phyloP scores from a whole-genome alignment of 2,329 filamentous ascomycete species.

The Colletotrichum simmondsii region DNA sequence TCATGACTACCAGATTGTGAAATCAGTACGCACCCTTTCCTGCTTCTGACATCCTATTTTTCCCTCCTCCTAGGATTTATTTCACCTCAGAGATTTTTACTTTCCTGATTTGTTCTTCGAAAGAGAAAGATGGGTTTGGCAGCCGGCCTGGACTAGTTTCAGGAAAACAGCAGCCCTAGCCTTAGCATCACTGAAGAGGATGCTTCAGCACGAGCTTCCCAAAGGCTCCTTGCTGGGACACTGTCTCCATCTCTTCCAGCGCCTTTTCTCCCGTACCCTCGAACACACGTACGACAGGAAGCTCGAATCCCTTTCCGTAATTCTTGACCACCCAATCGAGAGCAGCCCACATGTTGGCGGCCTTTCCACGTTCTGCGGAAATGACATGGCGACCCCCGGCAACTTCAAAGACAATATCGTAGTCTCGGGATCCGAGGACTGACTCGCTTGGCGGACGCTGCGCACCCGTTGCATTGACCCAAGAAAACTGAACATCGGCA shows the following conservation, averaged over 20 bases:
- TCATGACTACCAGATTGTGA: too few species aligned
- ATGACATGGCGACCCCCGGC: background rate
- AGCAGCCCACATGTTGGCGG: slow-evolving; percentile 1
- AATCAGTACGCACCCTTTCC: too few species aligned
- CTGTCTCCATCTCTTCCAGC: slow-evolving; percentile 7
- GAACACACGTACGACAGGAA: slow-evolving; percentile 15
- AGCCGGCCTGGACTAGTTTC: background rate
- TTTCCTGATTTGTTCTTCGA: too few species aligned
- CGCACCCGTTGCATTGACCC: background rate
- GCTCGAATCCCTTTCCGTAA: background rate
- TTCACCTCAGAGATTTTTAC: too few species aligned
- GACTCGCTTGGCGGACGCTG: background rate
- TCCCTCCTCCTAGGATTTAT: too few species aligned
- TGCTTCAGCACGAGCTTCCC: slow-evolving; percentile 19
- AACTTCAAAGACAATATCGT: background rate
- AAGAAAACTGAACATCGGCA: background rate
- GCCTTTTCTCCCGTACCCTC: slow-evolving; percentile 6
- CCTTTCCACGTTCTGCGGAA: background rate
- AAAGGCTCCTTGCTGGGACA: slow-evolving; percentile 8
- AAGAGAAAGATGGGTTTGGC: too few species aligned
- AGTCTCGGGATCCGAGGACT: background rate
- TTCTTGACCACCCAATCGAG: background rate
- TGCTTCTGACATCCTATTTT: too few species aligned
- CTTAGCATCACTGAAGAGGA: background rate
- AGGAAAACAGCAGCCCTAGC: background rate